phyloP scores from a whole-genome alignment of 2,329 filamentous ascomycete species.

The Blumeriella jaapii region DNA sequence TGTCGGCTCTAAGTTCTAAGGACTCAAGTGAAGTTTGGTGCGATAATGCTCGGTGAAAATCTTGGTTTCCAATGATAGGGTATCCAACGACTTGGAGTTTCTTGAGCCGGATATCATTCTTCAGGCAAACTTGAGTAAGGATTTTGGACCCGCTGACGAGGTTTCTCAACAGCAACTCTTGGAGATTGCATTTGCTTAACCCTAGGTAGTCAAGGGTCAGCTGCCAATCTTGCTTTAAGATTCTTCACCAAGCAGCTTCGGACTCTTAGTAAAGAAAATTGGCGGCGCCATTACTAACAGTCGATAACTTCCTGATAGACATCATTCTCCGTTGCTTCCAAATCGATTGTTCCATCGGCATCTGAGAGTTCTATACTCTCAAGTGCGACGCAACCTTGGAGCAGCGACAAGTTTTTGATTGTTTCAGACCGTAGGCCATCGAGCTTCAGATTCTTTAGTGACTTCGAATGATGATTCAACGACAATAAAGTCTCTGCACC shows the following conservation, averaged over 20 bases:
- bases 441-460: constrained; percentile 42
- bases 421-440: constrained; percentile 36
- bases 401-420: constrained; percentile 36
- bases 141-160: constrained; percentile 42
- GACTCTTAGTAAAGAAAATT: no score
- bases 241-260: neutral
- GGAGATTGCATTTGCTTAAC: constrained; percentile 43
- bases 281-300: constrained; percentile 26
- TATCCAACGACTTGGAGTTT: constrained; percentile 39
- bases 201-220: constrained; percentile 24
- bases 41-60: constrained; percentile 41
- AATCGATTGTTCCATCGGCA: constrained; percentile 31
- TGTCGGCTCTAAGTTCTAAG: constrained; percentile 36
- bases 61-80: constrained; percentile 34
- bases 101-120: constrained; percentile 35
- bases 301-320: constrained; percentile 38
- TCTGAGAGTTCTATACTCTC: constrained; percentile 37
- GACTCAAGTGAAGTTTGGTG: constrained; percentile 37
- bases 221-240: no score
- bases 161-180: constrained; percentile 37
- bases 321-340: constrained; percentile 41
- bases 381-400: constrained; percentile 38
- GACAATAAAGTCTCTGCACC: constrained; percentile 42
- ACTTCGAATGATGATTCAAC: constrained; percentile 39
- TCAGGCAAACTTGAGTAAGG: constrained; percentile 36